Base-by-base conservation (phyloP, 495 filamentous ascomycete genomes). In the Neurospora sp. region DNA sequence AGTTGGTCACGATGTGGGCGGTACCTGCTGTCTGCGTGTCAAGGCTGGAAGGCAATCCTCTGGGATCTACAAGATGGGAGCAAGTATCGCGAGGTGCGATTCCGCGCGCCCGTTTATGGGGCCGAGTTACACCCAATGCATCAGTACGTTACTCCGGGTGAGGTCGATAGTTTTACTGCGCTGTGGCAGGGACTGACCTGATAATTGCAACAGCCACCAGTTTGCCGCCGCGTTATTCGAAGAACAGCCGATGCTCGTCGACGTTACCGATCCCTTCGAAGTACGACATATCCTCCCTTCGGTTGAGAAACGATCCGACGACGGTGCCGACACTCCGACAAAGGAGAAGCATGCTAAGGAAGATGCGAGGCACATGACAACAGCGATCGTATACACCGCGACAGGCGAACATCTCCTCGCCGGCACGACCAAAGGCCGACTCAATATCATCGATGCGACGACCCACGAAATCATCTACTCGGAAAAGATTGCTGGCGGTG, bases 1-100 rank as follows among this genome's bases (percentile, higher is more conserved):
- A 96, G 94, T 81, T 99, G 96, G 96, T 97, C 94, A 8, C 85
- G 92, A 74, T 91, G 94, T 82, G 94, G 94, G 31, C 87, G 94
- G 53, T 98, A 97, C 81, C 87, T 99, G n/a, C 88, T 98, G 35
- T 97, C 92, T 73, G 90, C 92, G n/a, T 93, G 92, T 16, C 93
- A 97, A 76, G 96, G 97, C 77, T 98, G 94, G 91, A 97, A 94
- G 81, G 94, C 90, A 71, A 93, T 97, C 41, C 86, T 98, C 1
- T 99, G 96, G 96, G 96, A 99, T 81, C 82, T 99, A 65, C 85
- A 90, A 74, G 90, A 93, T 78, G 86, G 86, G 20, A 86, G 81
- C 69, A 80, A 82, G 68, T 82, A 84, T 76, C 84, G 86, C 74
- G 84, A 88, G 74, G 90, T 97, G 71, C 90, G 91, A 71, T 96